Evolutionary conservation across 345 rosid genomes (phyloP).

Genomic region (Rhodamnia rubescens): DNA sequence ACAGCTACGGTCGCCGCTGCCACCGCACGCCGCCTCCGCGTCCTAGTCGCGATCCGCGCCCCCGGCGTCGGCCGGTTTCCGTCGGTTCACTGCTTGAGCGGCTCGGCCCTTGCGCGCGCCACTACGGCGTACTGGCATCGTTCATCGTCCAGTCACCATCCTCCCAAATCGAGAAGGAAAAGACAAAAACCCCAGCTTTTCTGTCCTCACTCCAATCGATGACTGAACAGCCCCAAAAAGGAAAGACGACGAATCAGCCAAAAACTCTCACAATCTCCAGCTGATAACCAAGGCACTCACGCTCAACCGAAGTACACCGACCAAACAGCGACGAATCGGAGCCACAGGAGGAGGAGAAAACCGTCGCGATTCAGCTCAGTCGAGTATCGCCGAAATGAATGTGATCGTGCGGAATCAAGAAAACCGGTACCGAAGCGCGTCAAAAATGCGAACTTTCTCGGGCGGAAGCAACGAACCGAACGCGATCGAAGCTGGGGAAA

Average conservation of each 20-base stretch:
- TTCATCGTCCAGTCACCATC: conserved; percentile 41
- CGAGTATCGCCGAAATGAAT: neutral
- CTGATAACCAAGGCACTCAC: neutral
- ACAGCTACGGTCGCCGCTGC: conserved; percentile 41
- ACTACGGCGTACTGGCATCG: conserved; percentile 62
- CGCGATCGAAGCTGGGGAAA: neutral
- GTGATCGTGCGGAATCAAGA: neutral
- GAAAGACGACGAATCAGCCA: neutral
- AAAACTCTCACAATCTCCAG: neutral
- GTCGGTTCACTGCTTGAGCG: conserved; percentile 15
- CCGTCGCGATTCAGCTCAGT: neutral
- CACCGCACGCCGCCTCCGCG: conserved; percentile 41
- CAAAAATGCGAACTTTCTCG: neutral
- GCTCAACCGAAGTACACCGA: neutral
- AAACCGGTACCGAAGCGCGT: neutral
- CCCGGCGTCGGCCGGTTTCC: neutral
- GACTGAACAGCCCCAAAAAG: neutral
- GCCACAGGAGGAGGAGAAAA: neutral
- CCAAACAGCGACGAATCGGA: neutral
- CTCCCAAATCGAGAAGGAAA: neutral
- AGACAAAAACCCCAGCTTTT: neutral
- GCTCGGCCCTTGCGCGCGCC: conserved; percentile 51
- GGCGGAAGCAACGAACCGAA: neutral
- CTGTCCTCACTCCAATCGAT: neutral
- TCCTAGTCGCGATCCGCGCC: conserved; percentile 42